Evolutionary conservation across 73 alveolate genomes (phyloP).

Genomic region (Uronychia setigera): DNA sequence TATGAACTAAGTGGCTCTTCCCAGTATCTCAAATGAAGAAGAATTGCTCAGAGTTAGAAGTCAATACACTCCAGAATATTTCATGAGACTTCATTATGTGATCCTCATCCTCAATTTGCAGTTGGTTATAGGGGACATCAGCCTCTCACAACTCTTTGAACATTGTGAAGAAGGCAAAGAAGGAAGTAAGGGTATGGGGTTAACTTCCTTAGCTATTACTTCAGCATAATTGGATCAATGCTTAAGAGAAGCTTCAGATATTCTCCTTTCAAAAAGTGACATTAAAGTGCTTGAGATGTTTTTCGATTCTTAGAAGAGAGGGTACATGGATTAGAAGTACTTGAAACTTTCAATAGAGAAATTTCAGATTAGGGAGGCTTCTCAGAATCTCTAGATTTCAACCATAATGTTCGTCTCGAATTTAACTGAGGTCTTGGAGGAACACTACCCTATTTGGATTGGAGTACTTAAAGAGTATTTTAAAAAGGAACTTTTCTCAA

Average conservation of each 20-base stretch:
- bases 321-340: not conserved
- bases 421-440: not conserved
- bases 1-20: not conserved
- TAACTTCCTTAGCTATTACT: not conserved
- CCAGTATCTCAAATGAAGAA: not conserved
- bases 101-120: not conserved
- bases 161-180: not conserved
- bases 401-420: not conserved
- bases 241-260: not conserved
- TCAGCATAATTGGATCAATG: not conserved
- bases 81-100: not conserved
- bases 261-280: not conserved
- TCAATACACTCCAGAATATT: not conserved
- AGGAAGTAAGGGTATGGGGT: constrained; percentile 4
- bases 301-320: not conserved
- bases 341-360: not conserved
- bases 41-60: not conserved
- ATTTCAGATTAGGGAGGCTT: not conserved
- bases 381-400: not conserved
- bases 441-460: not conserved
- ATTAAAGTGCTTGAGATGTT: not conserved
- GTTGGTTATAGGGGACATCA: not conserved
- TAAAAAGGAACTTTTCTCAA: not conserved
- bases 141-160: not conserved
- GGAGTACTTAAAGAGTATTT: not conserved